Evolutionary conservation across 2,329 filamentous ascomycete genomes (phyloP).

Genomic region (Colletotrichum scovillei): DNA sequence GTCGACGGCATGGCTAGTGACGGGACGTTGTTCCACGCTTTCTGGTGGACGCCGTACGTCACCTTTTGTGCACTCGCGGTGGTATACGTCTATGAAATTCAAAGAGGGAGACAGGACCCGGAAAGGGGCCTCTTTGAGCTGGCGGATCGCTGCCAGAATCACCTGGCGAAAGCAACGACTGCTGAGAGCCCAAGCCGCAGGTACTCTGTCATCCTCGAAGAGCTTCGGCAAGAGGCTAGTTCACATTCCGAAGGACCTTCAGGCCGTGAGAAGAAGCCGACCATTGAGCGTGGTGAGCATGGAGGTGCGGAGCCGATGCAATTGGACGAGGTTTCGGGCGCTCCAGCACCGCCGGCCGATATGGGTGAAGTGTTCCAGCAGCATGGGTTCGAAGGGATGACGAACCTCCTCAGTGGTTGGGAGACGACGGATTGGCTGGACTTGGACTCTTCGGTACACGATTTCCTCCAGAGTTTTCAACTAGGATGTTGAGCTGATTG

Average conservation of each 20-base stretch:
- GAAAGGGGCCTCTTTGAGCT: conserved; percentile 37
- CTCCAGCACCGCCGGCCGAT: conserved; percentile 14
- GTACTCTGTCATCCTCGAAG: conserved; percentile 64
- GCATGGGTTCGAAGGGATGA: conserved; percentile 31
- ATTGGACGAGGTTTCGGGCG: conserved; percentile 8
- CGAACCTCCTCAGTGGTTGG: conserved; percentile 39
- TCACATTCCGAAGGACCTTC: conserved; percentile 1
- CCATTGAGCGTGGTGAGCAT: neutral
- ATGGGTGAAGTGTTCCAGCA: conserved; percentile 26
- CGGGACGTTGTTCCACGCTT: conserved; percentile 48
- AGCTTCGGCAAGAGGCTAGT: conserved; percentile 54
- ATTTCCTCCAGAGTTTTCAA: neutral
- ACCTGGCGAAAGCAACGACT: conserved; percentile 52
- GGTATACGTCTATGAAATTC: conserved; percentile 61
- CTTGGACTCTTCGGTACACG: conserved; percentile 42
- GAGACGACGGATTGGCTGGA: conserved; percentile 46
- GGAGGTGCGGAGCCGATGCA: neutral
- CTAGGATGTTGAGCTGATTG: conserved; percentile 11
- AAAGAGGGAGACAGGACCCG: conserved; percentile 35
- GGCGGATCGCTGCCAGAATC: conserved; percentile 56
- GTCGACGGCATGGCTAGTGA: conserved; percentile 54
- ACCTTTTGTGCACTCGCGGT: conserved; percentile 65
- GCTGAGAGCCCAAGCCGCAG: conserved; percentile 56
- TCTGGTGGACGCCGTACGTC: conserved; percentile 66
- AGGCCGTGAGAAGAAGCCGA: neutral